phyloP scores from a whole-genome alignment of 495 filamentous ascomycete genomes.

The Geopyxis carbonaria region DNA sequence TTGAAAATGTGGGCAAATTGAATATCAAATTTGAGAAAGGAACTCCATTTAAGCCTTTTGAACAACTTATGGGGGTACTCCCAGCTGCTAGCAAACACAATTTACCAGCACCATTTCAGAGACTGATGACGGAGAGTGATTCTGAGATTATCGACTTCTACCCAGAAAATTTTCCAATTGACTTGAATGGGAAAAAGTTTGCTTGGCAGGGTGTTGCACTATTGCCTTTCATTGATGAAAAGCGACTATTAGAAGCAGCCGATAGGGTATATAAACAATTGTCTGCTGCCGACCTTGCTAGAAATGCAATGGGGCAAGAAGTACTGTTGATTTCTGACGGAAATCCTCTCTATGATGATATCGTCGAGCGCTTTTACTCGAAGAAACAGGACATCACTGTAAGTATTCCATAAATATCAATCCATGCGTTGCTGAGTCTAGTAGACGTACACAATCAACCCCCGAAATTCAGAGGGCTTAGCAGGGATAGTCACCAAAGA shows the following conservation, averaged over 20 bases:
- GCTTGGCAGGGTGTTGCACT: slow-evolving; percentile 93
- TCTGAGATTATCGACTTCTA: slow-evolving; percentile 97
- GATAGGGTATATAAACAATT: slow-evolving; percentile 63
- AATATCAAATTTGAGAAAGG: slow-evolving; percentile 72
- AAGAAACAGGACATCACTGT: slow-evolving; percentile 52
- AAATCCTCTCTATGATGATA: slow-evolving; percentile 65
- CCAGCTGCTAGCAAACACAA: slow-evolving; percentile 84
- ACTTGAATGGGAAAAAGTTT: slow-evolving; percentile 96
- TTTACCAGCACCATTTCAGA: slow-evolving; percentile 70
- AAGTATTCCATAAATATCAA: slow-evolving; percentile 4
- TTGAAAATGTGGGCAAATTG: slow-evolving; percentile 65
- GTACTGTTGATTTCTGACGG: slow-evolving; percentile 67
- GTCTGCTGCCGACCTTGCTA: slow-evolving; percentile 53
- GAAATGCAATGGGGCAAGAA: slow-evolving; percentile 69
- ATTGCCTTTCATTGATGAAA: slow-evolving; percentile 91
- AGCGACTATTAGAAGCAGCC: slow-evolving; percentile 68
- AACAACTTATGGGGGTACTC: slow-evolving; percentile 96
- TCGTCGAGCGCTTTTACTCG: slow-evolving; percentile 70
- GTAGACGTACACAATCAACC: slow-evolving; percentile 48
- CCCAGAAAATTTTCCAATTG: slow-evolving; percentile 78
- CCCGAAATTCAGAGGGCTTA: slow-evolving; percentile 55
- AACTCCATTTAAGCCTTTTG: slow-evolving; percentile 73
- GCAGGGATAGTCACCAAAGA: slow-evolving; percentile 69
- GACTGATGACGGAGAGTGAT: slow-evolving; percentile 68
- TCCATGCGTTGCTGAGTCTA: neutral